Base-by-base conservation (phyloP, 306 rosid species). In the Lathyrus aphaca region DNA sequence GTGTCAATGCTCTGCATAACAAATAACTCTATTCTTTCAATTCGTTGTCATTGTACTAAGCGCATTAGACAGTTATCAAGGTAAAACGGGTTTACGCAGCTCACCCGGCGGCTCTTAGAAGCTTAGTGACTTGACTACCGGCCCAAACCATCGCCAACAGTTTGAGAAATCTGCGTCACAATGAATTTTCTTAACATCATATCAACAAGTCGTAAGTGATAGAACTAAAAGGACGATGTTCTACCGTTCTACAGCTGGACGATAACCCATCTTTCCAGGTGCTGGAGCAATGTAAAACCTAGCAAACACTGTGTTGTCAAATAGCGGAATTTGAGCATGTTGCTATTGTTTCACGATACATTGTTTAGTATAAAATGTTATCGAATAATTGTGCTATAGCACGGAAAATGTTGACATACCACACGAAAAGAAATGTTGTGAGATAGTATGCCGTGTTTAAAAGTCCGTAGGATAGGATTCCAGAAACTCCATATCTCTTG, bases 141-240 rank as follows among this genome's bases (percentile, higher is more conserved):
- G 97, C 97, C 96, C 97, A 93, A 49, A 90, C 94, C 90, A 87
- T 88, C 53, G 96, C 97, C 98, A 93, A 83, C 75, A 88, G 59
- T 80, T 93, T 93, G 71, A 93, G 87, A 83, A 93, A 93, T 76
- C 96, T 87, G 79, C 46, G 71, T 69, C 23, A 64, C 16, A 46
- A n/a, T 66, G 27, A 79, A 76, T 62, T 57, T 15, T 19, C 72
- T 64, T 51, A 38, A 12, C 16, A 12, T 37, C 68, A 66, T 29
- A 51, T 66, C 37, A 46, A 68, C 19, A 64, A 56, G 40, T 5
- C 12, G 14, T 66, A 75, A 71, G 42, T 9, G 53, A 37, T 39
- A 21, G 48, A 10, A 27, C 7, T 66, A 54, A 54, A 13, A 54
- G 37, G 37, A 54, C 15, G 40, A 42, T 16, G 60, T 45, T 64